Conservation (phyloP, 106 monocot genomes). For the Allium sativum region DNA sequence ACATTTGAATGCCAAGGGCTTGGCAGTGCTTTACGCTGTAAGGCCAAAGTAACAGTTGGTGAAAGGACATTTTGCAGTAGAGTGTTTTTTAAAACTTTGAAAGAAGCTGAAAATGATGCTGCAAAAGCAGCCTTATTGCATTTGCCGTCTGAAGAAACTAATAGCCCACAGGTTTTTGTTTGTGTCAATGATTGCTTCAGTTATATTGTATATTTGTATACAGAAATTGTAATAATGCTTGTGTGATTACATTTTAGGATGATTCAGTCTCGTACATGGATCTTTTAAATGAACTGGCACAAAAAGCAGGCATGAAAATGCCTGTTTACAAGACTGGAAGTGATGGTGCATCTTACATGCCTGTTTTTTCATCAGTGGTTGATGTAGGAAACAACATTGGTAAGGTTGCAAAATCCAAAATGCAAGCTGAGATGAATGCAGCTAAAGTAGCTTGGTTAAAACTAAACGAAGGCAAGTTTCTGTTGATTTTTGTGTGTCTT, state of each 20-base stretch:
- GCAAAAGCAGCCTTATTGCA: slow-evolving; percentile 47
- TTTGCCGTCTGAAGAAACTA: slow-evolving; percentile 8
- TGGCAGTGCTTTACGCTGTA: slow-evolving; percentile 26
- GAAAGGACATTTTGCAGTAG: slow-evolving; percentile 43
- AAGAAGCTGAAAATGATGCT: slow-evolving; percentile 69
- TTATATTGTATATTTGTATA: not conserved
- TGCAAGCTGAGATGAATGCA: slow-evolving; percentile 84
- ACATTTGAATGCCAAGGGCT: slow-evolving; percentile 18
- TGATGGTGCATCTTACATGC: slow-evolving; percentile 30
- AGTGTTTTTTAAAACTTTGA: slow-evolving; percentile 30
- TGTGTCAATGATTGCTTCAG: not conserved
- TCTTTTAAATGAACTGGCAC: slow-evolving; percentile 41
- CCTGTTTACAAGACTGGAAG: slow-evolving; percentile 40
- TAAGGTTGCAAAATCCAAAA: slow-evolving; percentile 45
- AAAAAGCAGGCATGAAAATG: slow-evolving; percentile 38
- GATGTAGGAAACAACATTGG: slow-evolving; percentile 51
- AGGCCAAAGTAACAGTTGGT: slow-evolving; percentile 54
- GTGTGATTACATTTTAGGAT: slow-evolving; percentile 17
- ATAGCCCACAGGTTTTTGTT: not conserved
- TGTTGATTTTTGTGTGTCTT: not conserved
- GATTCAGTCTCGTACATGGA: slow-evolving; percentile 41
- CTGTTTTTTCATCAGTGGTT: slow-evolving; percentile 41
- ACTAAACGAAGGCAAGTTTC: slow-evolving; percentile 47
- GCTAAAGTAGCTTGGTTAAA: slow-evolving; percentile 63
- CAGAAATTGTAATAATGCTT: slow-evolving; percentile 6